Base-by-base conservation (phyloP, 257 asterid species). In the Solanum gandarillasii region DNA sequence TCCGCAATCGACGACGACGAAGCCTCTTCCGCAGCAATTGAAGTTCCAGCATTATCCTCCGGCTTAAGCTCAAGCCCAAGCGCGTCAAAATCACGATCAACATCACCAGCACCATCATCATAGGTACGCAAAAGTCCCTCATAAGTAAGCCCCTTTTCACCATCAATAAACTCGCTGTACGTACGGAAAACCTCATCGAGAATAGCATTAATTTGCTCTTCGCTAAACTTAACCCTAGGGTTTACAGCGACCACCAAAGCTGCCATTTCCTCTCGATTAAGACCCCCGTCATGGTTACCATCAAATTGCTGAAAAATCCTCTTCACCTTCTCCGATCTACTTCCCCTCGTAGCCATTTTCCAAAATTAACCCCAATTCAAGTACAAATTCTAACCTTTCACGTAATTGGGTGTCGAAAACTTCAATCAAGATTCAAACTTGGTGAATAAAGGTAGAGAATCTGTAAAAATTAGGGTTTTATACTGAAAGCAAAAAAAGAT, bases 81-180 rank as follows among this genome's bases (percentile, higher is more conserved):
- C 9, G 99, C 98, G 31, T 97, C 99, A 36, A 97, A 97, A 86
- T 97, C 99, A 14, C 99, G 94, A 92, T 97, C 99, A 41, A 97
- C 99, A 58, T 97, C 99, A 4, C 99, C 99, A 7, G 99, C 99
- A 7, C 98, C 99, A 83, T 97, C 99, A 89, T 97, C 99, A 43
- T 97, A 97, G 11, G 99, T 97, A 3, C 99, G 98, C 25, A 97
- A 92, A 9, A 96, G 95, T 89, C 99, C 99, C 68, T 94, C 99
- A 14, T 91, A 94, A 6, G 98, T 93, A 81, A 97, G 96, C 13
- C 99, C 99, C 90, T 91, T 95, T 21, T 94, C 98, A 20, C 94
- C 93, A 85, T 97, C 95, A 83, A 96, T 95, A 90, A 96, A 97
- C 31, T 95, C 98, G 5, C 95, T 93, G 87, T 97, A 97, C 12